These are phyloP conservation scores for Neurospora sp. DNA, from an alignment of 495 filamentous ascomycete species.

Conservation along the genomic window DNA sequence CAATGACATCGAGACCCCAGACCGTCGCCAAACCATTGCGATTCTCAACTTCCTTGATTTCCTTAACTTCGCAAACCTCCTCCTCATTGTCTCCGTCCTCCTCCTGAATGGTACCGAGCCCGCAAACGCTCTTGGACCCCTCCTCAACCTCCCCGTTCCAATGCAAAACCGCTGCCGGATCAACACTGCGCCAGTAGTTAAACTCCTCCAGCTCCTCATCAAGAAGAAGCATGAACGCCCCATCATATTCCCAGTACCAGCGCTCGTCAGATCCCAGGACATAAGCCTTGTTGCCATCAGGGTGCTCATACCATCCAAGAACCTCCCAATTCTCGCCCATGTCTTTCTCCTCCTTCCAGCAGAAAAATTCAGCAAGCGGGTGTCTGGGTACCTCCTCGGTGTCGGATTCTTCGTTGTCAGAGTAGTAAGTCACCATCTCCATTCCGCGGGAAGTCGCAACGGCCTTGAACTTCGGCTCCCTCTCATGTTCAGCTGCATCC, in stretches of 20 bases:
- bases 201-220: neutral
- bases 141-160: neutral
- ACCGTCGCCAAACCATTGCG: neutral
- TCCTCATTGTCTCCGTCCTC: neutral
- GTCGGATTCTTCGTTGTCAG: neutral
- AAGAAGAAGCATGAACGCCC: neutral
- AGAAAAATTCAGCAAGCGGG: neutral
- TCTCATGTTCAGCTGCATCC: neutral
- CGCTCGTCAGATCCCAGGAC: neutral
- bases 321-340: neutral
- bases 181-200: neutral
- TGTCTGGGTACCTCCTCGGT: neutral
- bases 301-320: neutral
- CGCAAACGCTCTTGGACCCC: neutral
- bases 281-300: neutral
- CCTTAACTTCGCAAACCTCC: neutral
- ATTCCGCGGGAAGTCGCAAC: neutral
- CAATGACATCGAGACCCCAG: neutral
- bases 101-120: neutral
- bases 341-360: neutral
- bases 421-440: neutral
- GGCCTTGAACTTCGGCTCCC: neutral
- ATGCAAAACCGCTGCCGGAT: fast-evolving
- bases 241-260: neutral
- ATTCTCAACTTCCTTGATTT: neutral